Conservation (phyloP, 2,329 filamentous ascomycete genomes). For the Periconia digitata region DNA sequence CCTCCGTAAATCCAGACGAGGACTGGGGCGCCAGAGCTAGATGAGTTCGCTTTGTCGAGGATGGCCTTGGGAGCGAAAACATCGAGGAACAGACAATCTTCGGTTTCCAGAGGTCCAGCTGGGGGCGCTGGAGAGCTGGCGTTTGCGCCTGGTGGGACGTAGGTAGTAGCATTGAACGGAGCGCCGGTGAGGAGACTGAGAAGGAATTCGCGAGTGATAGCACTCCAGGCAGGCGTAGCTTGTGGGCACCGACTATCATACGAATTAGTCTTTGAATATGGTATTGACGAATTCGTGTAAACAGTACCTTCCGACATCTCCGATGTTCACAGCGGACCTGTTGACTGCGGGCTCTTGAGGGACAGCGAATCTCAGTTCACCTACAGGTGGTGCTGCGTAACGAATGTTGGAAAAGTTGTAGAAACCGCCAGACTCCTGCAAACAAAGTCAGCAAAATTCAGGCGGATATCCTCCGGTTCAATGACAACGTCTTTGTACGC, state of each 20-base stretch:
- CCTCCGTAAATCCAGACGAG: constrained; percentile 57
- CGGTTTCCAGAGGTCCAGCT: constrained; percentile 36
- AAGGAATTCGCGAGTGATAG: constrained; percentile 37
- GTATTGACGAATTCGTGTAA: neutral
- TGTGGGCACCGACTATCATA: constrained; percentile 37
- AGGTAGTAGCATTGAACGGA: constrained; percentile 32
- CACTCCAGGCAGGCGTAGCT: constrained; percentile 47
- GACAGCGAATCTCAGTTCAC: constrained; percentile 53
- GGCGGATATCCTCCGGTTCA: no score
- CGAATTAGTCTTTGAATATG: constrained; percentile 1
- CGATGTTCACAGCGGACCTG: constrained; percentile 50
- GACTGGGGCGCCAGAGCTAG: constrained; percentile 45
- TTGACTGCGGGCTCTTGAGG: constrained; percentile 49
- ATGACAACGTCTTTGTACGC: no score
- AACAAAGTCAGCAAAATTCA: constrained; percentile 10
- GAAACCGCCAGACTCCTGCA: constrained; percentile 42
- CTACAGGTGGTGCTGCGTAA: constrained; percentile 57
- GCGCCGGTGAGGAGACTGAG: constrained; percentile 28
- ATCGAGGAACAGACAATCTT: constrained; percentile 55
- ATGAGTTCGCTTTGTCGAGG: constrained; percentile 32
- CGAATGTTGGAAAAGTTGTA: constrained; percentile 62
- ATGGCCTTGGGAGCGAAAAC: constrained; percentile 48
- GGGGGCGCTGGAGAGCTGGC: constrained; percentile 21
- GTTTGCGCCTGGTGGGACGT: constrained; percentile 28
- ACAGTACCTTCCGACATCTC: constrained; percentile 34